Percentiles rank a stretch among this genome's conserved stretches.
These are phyloP conservation scores for Oryza meridionalis DNA, from an alignment of 176 grass and related monocot genomes.

Conservation along the genomic window DNA sequence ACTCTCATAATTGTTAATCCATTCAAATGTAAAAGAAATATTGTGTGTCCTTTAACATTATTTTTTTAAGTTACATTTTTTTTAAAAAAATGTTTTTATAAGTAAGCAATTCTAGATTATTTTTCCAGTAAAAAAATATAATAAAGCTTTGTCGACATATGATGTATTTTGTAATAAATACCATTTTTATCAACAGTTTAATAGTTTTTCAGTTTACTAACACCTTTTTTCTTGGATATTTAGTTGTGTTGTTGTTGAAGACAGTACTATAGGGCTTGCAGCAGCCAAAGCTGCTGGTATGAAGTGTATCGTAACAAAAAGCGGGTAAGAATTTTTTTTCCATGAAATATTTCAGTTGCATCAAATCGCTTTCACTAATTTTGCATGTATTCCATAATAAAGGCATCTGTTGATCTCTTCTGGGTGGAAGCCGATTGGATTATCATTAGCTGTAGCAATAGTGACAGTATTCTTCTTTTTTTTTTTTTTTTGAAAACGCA, in stretches of 20 bases:
- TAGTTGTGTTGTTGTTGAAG: conserved; percentile 98
- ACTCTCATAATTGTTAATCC: not conserved
- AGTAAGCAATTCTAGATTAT: not conserved
- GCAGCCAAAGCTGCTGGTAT: conserved; percentile 91
- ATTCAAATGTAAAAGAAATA: not conserved
- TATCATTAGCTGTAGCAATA: too few species aligned
- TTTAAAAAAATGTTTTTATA: not conserved
- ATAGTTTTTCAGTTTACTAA: not conserved
- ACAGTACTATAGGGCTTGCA: conserved; percentile 86
- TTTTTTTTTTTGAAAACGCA: too few species aligned
- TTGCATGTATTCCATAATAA: conserved; percentile 1
- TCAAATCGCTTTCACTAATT: not conserved
- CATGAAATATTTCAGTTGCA: not conserved
- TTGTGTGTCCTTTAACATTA: not conserved
- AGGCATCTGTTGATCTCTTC: not conserved
- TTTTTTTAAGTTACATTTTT: not conserved
- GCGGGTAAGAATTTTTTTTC: conserved; percentile 62
- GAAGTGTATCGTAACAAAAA: conserved; percentile 94
- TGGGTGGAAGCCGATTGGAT: not conserved
- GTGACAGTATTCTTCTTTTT: not conserved
- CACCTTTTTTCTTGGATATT: conserved; percentile 33
- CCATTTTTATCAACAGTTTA: not conserved
- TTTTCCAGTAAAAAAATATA: not conserved
- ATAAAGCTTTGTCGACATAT: not conserved
- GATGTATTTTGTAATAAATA: not conserved